phyloP scores from a whole-genome alignment of 2,329 filamentous ascomycete genomes.

The Tolypocladium inflatum region DNA sequence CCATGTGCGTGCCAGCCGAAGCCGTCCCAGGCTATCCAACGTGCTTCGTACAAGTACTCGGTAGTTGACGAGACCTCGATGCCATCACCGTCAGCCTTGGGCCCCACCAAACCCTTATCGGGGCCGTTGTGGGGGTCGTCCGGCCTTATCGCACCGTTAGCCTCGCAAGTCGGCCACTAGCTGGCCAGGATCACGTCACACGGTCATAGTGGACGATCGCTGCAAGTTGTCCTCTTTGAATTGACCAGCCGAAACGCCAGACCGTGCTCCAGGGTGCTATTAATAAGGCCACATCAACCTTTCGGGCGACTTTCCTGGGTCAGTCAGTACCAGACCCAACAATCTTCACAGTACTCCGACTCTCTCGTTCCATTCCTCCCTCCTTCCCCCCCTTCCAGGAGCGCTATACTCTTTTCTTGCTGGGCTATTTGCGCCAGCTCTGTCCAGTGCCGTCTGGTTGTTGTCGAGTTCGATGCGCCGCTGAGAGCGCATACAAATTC shows the following conservation, averaged over 20 bases:
- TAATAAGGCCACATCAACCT: conserved; percentile 28
- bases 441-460: not conserved
- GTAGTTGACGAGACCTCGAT: no score
- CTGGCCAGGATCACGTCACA: conserved; percentile 1
- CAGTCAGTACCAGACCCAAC: not conserved
- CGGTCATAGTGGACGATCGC: conserved; percentile 4
- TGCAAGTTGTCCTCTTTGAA: conserved; percentile 28
- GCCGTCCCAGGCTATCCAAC: not conserved
- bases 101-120: conserved; percentile 4
- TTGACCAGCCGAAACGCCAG: not conserved
- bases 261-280: conserved; percentile 2
- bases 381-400: not conserved
- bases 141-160: conserved; percentile 6
- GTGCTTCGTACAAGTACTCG: no score
- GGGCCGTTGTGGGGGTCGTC: not conserved
- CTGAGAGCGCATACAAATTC: conserved; percentile 5
- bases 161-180: conserved; percentile 4
- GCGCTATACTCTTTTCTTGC: not conserved
- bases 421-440: not conserved
- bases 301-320: conserved; percentile 3
- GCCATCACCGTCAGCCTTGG: not conserved
- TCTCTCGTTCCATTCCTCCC: conserved; percentile 5
- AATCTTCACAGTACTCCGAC: not conserved
- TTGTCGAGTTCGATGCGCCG: conserved; percentile 3
- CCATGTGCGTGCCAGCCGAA: not conserved